Evolutionary conservation across 208 protist species (phyloP).

Genomic region (Leishmania guyanensis): DNA sequence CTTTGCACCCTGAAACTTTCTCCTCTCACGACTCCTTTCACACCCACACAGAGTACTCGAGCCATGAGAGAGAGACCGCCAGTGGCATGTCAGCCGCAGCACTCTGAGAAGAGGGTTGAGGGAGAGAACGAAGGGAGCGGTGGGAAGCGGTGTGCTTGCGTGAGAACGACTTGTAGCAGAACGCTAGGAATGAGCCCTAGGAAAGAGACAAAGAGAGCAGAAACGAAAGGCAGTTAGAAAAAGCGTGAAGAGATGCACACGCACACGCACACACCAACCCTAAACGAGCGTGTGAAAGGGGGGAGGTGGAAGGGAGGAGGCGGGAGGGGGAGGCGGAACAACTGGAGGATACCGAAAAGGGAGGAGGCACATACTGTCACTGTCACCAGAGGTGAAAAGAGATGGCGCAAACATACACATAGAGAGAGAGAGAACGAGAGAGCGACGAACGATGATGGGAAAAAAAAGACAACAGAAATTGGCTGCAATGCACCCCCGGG

Average conservation of each 20-base stretch:
- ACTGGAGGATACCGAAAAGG: not conserved
- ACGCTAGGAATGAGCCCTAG: not conserved
- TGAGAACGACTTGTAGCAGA: no score
- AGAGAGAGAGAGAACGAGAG: not conserved
- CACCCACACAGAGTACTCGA: not conserved
- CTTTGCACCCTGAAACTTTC: not conserved
- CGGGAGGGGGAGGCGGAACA: not conserved
- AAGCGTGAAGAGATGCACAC: not conserved
- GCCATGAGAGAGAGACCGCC: not conserved
- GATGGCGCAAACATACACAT: not conserved
- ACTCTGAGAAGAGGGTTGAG: not conserved
- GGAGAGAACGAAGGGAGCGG: not conserved
- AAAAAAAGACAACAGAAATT: not conserved
- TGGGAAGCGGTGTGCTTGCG: no score
- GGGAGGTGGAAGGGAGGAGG: not conserved
- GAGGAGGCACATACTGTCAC: not conserved
- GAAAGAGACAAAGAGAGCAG: slow-evolving; percentile 14
- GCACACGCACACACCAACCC: not conserved
- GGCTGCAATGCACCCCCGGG: not conserved
- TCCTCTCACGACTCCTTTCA: not conserved
- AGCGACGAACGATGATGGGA: not conserved
- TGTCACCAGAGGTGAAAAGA: not conserved
- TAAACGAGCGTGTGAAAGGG: slow-evolving; percentile 13
- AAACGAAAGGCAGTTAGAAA: not conserved
- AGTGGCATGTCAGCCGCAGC: not conserved